A percentile compares a stretch with the other conserved stretches of the same genome.
phyloP scores from a whole-genome alignment of 495 filamentous ascomycete genomes.

The Penicillium psychrofluorescens region DNA sequence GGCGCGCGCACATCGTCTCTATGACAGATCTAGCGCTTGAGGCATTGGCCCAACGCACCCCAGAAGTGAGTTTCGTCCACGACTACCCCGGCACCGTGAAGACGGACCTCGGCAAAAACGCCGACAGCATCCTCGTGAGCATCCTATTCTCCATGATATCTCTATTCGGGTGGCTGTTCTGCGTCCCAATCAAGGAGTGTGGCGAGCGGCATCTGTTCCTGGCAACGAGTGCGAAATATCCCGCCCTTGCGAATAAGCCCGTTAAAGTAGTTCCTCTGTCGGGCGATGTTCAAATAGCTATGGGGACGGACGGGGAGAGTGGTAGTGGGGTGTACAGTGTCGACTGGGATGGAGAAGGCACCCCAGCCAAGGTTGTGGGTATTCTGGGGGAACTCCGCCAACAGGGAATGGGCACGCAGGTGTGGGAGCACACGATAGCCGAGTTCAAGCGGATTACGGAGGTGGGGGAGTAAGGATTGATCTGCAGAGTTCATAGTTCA shows the following conservation, averaged over 20 bases:
- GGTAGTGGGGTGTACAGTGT: constrained; percentile 49
- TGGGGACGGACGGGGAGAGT: constrained; percentile 34
- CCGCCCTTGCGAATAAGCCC: constrained; percentile 18
- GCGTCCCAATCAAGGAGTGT: constrained; percentile 31
- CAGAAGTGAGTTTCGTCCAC: constrained; percentile 52
- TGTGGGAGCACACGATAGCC: constrained; percentile 44
- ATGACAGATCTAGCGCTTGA: constrained; percentile 48
- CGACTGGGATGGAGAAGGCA: constrained; percentile 33
- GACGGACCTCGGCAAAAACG: constrained; percentile 22
- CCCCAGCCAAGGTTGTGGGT: constrained; percentile 19
- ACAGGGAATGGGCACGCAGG: constrained; percentile 32
- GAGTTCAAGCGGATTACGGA: constrained; percentile 27
- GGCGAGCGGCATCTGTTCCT: constrained; percentile 50
- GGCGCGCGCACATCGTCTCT: constrained; percentile 28
- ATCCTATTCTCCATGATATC: constrained; percentile 2
- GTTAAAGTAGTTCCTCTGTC: constrained; percentile 18
- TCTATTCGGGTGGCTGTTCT: constrained; percentile 20
- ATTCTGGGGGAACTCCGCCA: constrained; percentile 28
- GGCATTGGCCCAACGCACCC: constrained; percentile 35
- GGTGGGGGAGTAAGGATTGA: not conserved
- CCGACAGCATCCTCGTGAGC: constrained; percentile 3
- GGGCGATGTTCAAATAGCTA: constrained; percentile 19
- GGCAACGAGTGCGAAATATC: constrained; percentile 44
- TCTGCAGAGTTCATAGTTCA: no score
- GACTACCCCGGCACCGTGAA: constrained; percentile 48